Evolutionary conservation across 148 eudicot genomes (phyloP), one percentile per base, ranked within the genome.

Genomic region (Rhododendron williamsianum): DNA sequence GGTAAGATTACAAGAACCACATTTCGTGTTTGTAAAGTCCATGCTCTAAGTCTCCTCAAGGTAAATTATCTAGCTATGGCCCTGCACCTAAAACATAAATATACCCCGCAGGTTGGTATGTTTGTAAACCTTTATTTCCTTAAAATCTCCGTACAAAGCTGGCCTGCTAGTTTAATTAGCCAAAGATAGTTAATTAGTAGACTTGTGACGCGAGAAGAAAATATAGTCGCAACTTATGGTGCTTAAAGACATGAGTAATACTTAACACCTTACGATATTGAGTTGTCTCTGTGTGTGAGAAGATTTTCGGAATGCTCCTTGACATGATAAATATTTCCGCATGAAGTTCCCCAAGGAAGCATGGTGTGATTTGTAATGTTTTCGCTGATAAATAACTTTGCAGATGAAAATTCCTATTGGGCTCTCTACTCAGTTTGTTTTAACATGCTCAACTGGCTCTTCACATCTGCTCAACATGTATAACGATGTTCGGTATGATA

Each of bases 351-450:
- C 35, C 71, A 18, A 12, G 36, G 58, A 21, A 56, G 25, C 27
- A 54, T 36, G 27, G 46, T n/a, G 23, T 63, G 21, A 71, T 30
- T 82, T 13, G 19, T 41, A 23, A 58, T 67, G 33, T 65, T 82
- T 12, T 82, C 27, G 0, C 48, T 56, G 18, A 19, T 80, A 33
- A 35, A 13, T 65, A 21, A 43, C 8, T 73, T 87, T 88, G 89
- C 95, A 96, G 99, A 94, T 94, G 79, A 93, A 91, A 88, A 93
- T 96, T 90, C 98, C 99, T n/a, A 87, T 86, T 81, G 99, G 99
- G 71, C 88, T 90, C 46, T 91, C 97, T 80, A 83, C 95, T 76
- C 97, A 96, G 72, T 96, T 96, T 89, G 98, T 93, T 78, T 84
- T 94, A 84, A 93, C 91, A 73, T 87, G 92, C 90, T 90, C 95